Base-by-base conservation (phyloP, 768 basidiomycete genomes). In the Tulasnella sp. region DNA sequence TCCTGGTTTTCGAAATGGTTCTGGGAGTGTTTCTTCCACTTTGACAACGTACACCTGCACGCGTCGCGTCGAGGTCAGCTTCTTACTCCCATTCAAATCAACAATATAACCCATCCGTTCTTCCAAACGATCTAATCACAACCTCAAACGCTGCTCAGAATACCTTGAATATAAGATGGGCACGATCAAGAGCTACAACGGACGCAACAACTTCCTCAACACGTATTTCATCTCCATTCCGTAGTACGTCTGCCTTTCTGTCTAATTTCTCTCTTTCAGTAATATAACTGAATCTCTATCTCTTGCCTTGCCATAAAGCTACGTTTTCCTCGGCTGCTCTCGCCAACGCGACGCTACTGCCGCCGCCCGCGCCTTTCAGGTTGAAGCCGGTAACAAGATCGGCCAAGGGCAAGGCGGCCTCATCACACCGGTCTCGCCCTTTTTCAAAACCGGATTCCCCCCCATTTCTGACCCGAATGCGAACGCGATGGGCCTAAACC, bases 21-120 rank as follows among this genome's bases (percentile, higher is more conserved):
- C 72, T 87, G 85, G 85, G 81, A 83, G 63, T 82, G 82, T 44
- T 86, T 81, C 81, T 80, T 78, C 63, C 77, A 78, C 61, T 78
- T 79, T 61, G 80, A 83, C 53, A 30, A 55, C 38, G 34, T 55
- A 5, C 17, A 42, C 34, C 34, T 55, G 19, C 43, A 30, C 19
- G 34, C 53, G 17, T 30, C 34, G 5, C 30, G 53, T 15, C 87
- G 87, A 70, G 84, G 84, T 42, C 87, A 85, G 25, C 79, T 83
- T 46, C 15, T 29, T 53, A 22, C 34, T 12, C 4, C 21, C 21
- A 60, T 42, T 2, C 21, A 41, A 44, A 22, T 59, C 31, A 27
- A 30, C 44, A 30, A 44, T 31, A 29, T 41, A 62, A 12, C n/a
- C n/a, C n/a, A n/a, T n/a, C n/a, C n/a, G n/a, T n/a, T n/a, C n/a